Evolutionary conservation across 306 rosid species (phyloP).

Genomic region (Abrus precatorius): DNA sequence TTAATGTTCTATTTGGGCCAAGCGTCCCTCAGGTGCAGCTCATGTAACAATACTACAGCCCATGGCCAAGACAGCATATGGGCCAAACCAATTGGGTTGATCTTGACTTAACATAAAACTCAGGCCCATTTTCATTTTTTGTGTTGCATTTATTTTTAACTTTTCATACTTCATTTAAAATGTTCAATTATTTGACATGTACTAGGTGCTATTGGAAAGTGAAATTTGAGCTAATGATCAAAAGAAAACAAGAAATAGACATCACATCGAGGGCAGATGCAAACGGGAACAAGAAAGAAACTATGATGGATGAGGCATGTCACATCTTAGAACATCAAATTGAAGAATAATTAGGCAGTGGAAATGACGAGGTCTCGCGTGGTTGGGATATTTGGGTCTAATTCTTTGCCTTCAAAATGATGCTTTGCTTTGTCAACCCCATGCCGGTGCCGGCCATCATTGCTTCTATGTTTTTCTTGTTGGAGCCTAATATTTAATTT

Average conservation of each 20-base stretch:
- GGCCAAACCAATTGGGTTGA: not conserved
- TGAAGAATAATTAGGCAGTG: constrained; percentile 33
- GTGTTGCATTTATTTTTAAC: not conserved
- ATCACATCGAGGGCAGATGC: constrained; percentile 27
- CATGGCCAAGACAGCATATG: constrained; percentile 2
- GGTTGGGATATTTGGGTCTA: constrained; percentile 27
- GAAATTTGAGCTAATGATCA: constrained; percentile 29
- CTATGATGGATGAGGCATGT: constrained; percentile 18
- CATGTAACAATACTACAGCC: too few relatives aligned
- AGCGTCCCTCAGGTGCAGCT: too few relatives aligned
- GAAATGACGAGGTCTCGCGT: constrained; percentile 41
- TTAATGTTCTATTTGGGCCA: too few relatives aligned
- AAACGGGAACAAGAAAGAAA: constrained; percentile 13
- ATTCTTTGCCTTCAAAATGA: constrained; percentile 16
- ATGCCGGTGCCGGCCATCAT: constrained; percentile 38
- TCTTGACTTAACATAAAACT: not conserved
- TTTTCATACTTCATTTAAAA: not conserved
- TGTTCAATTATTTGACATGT: constrained; percentile 31
- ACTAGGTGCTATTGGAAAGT: constrained; percentile 30
- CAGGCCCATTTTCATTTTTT: not conserved
- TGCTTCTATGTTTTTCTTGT: not conserved
- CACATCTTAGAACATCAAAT: constrained; percentile 44
- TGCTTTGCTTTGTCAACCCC: constrained; percentile 16
- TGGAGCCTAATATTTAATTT: not conserved
- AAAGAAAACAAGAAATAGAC: constrained; percentile 40